Conservation (phyloP, 345 rosid genomes). For the Lumnitzera littorea region DNA sequence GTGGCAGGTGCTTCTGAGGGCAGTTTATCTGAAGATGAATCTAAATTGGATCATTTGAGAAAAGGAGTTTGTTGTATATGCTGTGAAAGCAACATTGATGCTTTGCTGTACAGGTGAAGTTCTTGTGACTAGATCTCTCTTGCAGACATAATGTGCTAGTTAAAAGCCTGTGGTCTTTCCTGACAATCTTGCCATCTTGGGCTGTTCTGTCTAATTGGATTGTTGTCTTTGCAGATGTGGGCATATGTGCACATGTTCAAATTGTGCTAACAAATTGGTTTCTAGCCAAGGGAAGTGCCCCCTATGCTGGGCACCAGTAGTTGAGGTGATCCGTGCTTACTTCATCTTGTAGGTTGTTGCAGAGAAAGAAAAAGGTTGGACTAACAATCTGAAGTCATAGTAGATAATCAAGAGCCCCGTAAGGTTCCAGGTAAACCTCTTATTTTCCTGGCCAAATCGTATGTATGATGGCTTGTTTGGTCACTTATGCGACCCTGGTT, state of each 20-base stretch:
- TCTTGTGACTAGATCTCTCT: not conserved
- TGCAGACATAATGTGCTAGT: not conserved
- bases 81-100: slow-evolving; percentile 57
- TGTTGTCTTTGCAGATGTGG: slow-evolving; percentile 61
- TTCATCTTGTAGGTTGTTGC: slow-evolving; percentile 24
- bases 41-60: slow-evolving; percentile 73
- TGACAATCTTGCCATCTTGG: too few species aligned
- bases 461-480: too few species aligned
- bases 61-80: slow-evolving; percentile 84
- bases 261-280: slow-evolving; percentile 73
- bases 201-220: not conserved
- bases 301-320: slow-evolving; percentile 84
- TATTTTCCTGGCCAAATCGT: not conserved
- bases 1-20: slow-evolving; percentile 40
- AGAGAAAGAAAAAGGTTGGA: slow-evolving; percentile 4
- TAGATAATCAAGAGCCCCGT: slow-evolving; percentile 11
- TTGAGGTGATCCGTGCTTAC: slow-evolving; percentile 86
- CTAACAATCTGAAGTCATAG: slow-evolving; percentile 7
- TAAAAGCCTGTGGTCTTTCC: too few species aligned
- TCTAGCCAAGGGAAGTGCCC: slow-evolving; percentile 79
- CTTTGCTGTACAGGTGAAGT: slow-evolving; percentile 72
- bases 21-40: slow-evolving; percentile 27
- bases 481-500: too few species aligned
- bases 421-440: slow-evolving; percentile 13
- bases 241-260: slow-evolving; percentile 89